phyloP scores from a whole-genome alignment of 2,329 filamentous ascomycete genomes.

The Lecanicillium sp. region DNA sequence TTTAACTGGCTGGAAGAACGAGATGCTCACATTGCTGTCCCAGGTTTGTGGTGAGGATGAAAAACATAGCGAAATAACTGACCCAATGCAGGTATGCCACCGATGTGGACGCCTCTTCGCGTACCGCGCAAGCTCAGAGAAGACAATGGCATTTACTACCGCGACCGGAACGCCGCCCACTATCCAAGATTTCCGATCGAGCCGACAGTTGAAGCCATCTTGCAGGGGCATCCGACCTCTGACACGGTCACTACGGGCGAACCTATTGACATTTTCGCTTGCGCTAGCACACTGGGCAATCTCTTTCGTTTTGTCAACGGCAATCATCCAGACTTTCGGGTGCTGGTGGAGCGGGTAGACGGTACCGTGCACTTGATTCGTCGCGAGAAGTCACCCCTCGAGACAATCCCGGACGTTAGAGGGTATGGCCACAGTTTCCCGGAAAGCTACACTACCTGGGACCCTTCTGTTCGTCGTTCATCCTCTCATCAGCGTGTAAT shows the following conservation, averaged over 20 bases:
- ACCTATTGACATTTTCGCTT: constrained; percentile 48
- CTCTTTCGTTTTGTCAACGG: constrained; percentile 47
- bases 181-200: constrained; percentile 42
- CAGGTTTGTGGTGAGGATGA: no score
- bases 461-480: constrained; percentile 41
- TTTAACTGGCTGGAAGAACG: constrained; percentile 27
- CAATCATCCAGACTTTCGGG: constrained; percentile 42
- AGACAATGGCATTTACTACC: constrained; percentile 42
- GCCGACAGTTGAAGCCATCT: constrained; percentile 34
- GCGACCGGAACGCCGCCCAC: constrained; percentile 44
- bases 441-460: constrained; percentile 58
- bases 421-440: constrained; percentile 62
- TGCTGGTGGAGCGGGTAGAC: constrained; percentile 46
- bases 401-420: constrained; percentile 42
- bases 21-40: constrained; percentile 21
- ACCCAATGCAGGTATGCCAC: constrained; percentile 34
- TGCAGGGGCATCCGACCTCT: constrained; percentile 11
- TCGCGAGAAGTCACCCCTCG: constrained; percentile 49
- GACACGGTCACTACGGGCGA: not conserved
- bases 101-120: constrained; percentile 37
- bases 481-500: constrained; percentile 55
- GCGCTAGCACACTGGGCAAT: constrained; percentile 52
- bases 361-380: constrained; percentile 55
- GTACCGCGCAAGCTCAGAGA: constrained; percentile 24
- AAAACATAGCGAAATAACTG: constrained; percentile 3